Evolutionary conservation across 2,329 filamentous ascomycete genomes (phyloP), one percentile per base, ranked within the genome.

Genomic region (Alternaria ethzedia): DNA sequence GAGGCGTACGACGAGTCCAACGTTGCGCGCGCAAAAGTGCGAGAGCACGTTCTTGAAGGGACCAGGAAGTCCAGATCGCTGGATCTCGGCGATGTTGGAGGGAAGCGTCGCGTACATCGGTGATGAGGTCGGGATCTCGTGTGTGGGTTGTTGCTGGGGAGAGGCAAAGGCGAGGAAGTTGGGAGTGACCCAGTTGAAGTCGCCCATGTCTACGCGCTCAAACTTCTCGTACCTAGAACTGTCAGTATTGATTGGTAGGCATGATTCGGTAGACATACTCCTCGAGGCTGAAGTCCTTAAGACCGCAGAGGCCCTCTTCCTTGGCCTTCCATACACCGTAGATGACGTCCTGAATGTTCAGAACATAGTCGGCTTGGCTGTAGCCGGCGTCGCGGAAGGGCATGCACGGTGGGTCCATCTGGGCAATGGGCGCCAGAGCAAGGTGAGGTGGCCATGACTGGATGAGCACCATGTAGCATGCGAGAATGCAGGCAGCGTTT

Each of bases 251-350:
- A n/a, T 36, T 5, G 10, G 10, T 4, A 8, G 12, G 10, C 1
- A 20, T 9, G 20, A 12, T 5, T 9, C 5, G 12, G 50, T 11
- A 26, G 25, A 81, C 87, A 72, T 81, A 89, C 88, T 97, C 93
- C 82, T 97, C 94, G 20, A 99, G 87, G 75, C 95, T 94, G 78
- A 99, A 99, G 78, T 96, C 93, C 78, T 96, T 94, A 63, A 99
- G 85, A 58, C 92, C 92, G 77, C 94, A 96, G 74, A 97, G 90
- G 51, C 91, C 91, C 81, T 97, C 93, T 78, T 99, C 96, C 84
- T 98, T 99, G 49, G 96, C 96, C 80, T 95, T 97, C 95, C 96
- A 99, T 17, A 99, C 94, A 63, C 96, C 96, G 76, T 99, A 99
- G 8, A 99, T 95, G 45, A 99, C 90, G 79, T 99, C 96, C 82